Percentiles rank a stretch among this genome's conserved stretches.
Evolutionary conservation across 2,329 filamentous ascomycete genomes (phyloP).

Genomic region (Fusarium nodosum): DNA sequence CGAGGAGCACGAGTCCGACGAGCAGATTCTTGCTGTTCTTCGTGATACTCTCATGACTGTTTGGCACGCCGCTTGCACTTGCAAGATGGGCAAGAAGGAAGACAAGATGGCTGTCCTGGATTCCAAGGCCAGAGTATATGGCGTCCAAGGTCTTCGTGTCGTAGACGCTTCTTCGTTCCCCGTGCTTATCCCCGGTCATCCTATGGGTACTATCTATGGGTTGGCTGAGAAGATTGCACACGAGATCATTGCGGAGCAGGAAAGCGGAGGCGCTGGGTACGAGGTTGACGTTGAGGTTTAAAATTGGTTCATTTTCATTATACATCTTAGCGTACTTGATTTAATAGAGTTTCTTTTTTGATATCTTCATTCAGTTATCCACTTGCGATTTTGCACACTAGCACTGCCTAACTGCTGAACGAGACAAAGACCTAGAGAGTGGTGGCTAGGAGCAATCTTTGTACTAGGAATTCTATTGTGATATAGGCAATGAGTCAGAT

Average conservation of each 20-base stretch:
- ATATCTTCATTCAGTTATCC: background rate
- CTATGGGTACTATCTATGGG: conserved; percentile 32
- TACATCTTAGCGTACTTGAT: background rate
- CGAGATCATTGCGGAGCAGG: conserved; percentile 26
- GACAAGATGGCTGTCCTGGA: conserved; percentile 40
- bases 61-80: conserved; percentile 43
- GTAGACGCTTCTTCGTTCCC: conserved; percentile 37
- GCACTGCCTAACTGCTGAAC: background rate
- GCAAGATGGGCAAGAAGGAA: conserved; percentile 41
- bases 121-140: conserved; percentile 38
- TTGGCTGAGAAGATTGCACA: conserved; percentile 42
- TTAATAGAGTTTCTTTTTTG: background rate
- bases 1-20: conserved; percentile 53
- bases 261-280: background rate
- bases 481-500: no score
- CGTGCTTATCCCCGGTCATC: conserved; percentile 36
- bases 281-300: conserved; percentile 1
- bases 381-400: background rate
- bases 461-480: no score
- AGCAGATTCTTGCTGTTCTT: conserved; percentile 57
- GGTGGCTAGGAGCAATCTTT: no score
- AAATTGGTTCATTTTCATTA: background rate
- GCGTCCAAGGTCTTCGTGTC: conserved; percentile 32
- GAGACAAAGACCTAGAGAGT: no score
- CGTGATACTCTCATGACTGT: conserved; percentile 44